These are phyloP conservation scores for Tinospora cordifolia DNA, from an alignment of 164 flowering plant genomes.

Conservation along the genomic window DNA sequence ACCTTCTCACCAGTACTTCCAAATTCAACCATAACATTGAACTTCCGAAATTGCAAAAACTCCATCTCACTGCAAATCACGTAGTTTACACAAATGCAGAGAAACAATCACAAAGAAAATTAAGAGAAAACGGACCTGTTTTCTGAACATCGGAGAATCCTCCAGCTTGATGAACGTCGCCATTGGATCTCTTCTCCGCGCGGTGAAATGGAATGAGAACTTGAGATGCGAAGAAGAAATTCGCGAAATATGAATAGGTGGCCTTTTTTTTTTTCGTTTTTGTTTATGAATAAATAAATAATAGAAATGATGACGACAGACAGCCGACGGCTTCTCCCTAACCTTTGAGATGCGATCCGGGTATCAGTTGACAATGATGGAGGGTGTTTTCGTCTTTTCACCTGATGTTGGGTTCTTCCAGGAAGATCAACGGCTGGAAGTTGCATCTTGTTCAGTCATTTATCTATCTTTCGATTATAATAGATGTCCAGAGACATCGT, in stretches of 20 bases:
- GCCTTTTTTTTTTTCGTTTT: neutral
- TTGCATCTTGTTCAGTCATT: no score
- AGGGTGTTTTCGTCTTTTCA: neutral
- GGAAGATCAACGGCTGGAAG: no score
- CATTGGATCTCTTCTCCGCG: neutral
- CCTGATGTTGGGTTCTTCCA: no score
- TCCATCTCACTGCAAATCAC: neutral
- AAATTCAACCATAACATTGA: neutral
- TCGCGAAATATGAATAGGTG: neutral
- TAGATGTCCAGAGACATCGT: no score
- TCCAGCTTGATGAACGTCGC: conserved; percentile 9
- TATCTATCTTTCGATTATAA: no score
- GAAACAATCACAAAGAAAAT: neutral
- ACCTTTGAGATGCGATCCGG: neutral
- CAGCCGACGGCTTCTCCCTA: neutral
- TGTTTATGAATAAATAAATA: neutral
- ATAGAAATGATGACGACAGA: no score
- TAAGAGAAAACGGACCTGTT: conserved; percentile 2
- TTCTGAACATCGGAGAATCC: conserved; percentile 13
- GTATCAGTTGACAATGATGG: neutral
- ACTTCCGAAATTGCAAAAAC: neutral
- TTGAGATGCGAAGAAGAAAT: no score
- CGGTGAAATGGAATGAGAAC: no score
- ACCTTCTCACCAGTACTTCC: neutral
- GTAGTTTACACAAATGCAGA: neutral